Evolutionary conservation across 192 early-diverging fungal species (phyloP), one percentile per base, ranked within the genome.

Genomic region (Coemansia biformis): DNA sequence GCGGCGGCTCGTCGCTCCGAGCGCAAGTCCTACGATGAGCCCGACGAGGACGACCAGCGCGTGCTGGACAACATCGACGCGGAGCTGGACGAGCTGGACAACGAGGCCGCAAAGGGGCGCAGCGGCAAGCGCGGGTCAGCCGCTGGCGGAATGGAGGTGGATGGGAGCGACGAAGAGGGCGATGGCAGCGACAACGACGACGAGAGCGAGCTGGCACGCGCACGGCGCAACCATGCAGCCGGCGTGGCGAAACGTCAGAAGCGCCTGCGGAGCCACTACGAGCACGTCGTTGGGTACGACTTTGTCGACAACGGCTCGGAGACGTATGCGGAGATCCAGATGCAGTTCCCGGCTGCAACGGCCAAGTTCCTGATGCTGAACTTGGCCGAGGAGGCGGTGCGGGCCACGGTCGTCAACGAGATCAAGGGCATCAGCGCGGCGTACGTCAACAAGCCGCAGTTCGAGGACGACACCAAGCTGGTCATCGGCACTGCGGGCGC

Each of bases 321-420:
- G 43, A 66, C 63, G 19, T 60, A 45, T 38, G 57, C 54, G 5
- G 63, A 74, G 42, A 64, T 76, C n/a, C 82, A 86, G 49, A 65
- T 99, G 76, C 60, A 89, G 66, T 96, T 96, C 78, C 77, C 88
- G 15, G 86, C 92, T 5, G 78, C 82, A 33, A 89, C 89, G 49
- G 86, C 88, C 62, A 99, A 99, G 75, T 67, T 99, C 59, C 78
- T 99, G 35, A 91, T 99, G 90, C 85, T 97, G 38, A 80, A 81
- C 23, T 41, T 99, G 42, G 89, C 84, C 11, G 88, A 96, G 55
- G 63, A 81, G 14, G 87, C 87, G 1, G 83, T 81, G 56, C 78
- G 83, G 15, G 64, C 55, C 4, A 82, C 87, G 1, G 78, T 98
- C 22, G 67, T 99, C 3, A 88, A 83, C 50, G 92, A 99, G 65